A percentile compares a stretch with the other conserved stretches of the same genome.
phyloP scores from a whole-genome alignment of 2,329 filamentous ascomycete species.

The Colletotrichum trifolii region DNA sequence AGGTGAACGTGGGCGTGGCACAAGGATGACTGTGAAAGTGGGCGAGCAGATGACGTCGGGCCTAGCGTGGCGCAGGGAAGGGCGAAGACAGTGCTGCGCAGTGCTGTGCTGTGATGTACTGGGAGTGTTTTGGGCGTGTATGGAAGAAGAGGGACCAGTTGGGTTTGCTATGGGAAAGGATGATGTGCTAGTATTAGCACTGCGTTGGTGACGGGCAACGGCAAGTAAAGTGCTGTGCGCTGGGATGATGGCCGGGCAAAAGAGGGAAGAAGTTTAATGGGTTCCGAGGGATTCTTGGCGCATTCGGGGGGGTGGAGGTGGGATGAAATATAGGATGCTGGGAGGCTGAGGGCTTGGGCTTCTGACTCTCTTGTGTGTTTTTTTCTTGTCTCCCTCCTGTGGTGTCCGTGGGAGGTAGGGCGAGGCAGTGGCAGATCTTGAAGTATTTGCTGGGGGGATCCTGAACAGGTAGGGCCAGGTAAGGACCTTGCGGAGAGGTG shows the following conservation, averaged over 20 bases:
- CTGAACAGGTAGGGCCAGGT: slow-evolving; percentile 1
- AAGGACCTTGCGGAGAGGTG: slow-evolving; percentile 27
- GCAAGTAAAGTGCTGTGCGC: slow-evolving; percentile 23
- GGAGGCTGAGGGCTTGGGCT: slow-evolving; percentile 33
- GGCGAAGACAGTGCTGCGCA: slow-evolving; percentile 15
- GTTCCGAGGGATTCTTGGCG: slow-evolving; percentile 35
- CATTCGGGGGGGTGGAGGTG: slow-evolving; percentile 28
- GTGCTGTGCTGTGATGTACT: neutral
- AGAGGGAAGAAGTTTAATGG: slow-evolving; percentile 34
- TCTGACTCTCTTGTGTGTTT: slow-evolving; percentile 13
- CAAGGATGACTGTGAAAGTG: slow-evolving; percentile 18
- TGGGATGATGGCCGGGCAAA: slow-evolving; percentile 28
- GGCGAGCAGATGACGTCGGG: slow-evolving; percentile 36
- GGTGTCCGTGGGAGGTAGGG: neutral
- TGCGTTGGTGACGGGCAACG: neutral
- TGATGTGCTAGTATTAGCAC: neutral
- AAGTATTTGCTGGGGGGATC: slow-evolving; percentile 30
- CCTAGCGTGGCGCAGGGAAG: slow-evolving; percentile 36
- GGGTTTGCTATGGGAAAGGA: neutral
- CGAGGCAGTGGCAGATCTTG: slow-evolving; percentile 18
- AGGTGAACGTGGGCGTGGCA: slow-evolving; percentile 20
- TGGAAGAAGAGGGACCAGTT: neutral
- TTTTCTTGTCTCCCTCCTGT: neutral
- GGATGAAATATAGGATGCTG: slow-evolving; percentile 33
- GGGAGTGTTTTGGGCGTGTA: slow-evolving; percentile 3